These are phyloP conservation scores for Penicillium sp. DNA, from an alignment of 2,329 filamentous ascomycete species.

Conservation along the genomic window DNA sequence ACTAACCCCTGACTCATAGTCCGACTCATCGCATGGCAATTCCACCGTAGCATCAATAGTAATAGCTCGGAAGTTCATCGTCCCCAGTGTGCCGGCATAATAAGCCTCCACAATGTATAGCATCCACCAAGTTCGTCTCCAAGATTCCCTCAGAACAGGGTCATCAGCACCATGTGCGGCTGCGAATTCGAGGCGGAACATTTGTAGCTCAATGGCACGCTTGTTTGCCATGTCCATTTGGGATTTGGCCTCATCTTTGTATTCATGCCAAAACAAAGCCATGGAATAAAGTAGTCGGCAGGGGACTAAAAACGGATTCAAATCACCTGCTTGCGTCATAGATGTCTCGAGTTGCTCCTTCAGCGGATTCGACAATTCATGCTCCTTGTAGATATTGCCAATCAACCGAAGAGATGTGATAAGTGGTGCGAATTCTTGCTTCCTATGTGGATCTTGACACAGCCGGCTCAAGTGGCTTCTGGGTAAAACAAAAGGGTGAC, in stretches of 20 bases:
- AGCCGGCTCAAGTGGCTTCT: slow-evolving; percentile 15
- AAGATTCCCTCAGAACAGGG: slow-evolving; percentile 41
- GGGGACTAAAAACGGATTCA: slow-evolving; percentile 27
- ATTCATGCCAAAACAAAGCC: slow-evolving; percentile 27
- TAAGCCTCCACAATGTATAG: slow-evolving; percentile 73
- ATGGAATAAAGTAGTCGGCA: slow-evolving; percentile 30
- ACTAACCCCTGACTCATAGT: slow-evolving; percentile 34
- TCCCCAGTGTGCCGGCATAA: slow-evolving; percentile 63
- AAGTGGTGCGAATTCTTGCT: slow-evolving; percentile 13
- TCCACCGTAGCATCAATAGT: slow-evolving; percentile 28
- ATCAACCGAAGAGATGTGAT: slow-evolving; percentile 32
- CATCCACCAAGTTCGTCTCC: slow-evolving; percentile 47
- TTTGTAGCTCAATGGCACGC: slow-evolving; percentile 26
- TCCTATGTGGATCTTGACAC: background rate
- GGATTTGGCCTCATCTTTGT: slow-evolving; percentile 17
- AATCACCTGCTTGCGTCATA: slow-evolving; percentile 1
- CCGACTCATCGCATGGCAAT: slow-evolving; percentile 37
- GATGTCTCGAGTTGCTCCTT: slow-evolving; percentile 15
- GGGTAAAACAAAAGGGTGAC: slow-evolving; percentile 34
- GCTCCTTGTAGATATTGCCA: slow-evolving; percentile 26
- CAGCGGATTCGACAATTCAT: slow-evolving; percentile 19
- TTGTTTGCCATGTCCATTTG: slow-evolving; percentile 23
- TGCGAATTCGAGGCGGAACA: slow-evolving; percentile 25
- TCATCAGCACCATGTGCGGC: slow-evolving; percentile 59
- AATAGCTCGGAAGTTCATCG: slow-evolving; percentile 24